Conservation (phyloP, 257 asterid species). For the Penstemon eatonii region DNA sequence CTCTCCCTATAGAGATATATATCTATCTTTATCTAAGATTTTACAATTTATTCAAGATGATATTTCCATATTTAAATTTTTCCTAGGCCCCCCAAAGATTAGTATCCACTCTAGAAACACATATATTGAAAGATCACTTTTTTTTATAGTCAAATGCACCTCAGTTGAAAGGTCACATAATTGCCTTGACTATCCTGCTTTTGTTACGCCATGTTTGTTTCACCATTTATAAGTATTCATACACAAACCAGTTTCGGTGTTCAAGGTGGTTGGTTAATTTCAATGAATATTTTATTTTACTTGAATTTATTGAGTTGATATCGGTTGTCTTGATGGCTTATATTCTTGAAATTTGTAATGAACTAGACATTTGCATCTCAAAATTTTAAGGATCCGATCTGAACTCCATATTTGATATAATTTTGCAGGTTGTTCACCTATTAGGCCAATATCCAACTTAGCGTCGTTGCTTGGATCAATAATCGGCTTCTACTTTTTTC, state of each 20-base stretch:
- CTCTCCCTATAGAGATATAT: too few species aligned
- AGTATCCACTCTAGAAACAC: background rate
- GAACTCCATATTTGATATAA: background rate
- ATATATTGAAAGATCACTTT: background rate
- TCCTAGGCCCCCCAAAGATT: too few species aligned
- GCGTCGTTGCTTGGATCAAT: slow-evolving; percentile 33
- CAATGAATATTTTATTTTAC: background rate
- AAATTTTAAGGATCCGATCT: background rate
- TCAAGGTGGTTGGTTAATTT: background rate
- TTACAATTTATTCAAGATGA: too few species aligned
- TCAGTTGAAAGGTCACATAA: too few species aligned
- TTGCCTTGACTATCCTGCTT: background rate
- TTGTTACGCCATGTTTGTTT: background rate
- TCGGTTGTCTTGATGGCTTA: background rate
- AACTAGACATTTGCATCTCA: background rate
- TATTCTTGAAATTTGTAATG: too few species aligned
- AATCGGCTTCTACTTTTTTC: slow-evolving; percentile 23
- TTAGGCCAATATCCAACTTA: slow-evolving; percentile 20
- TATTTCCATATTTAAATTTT: too few species aligned
- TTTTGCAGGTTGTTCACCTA: slow-evolving; percentile 39
- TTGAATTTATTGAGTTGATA: background rate
- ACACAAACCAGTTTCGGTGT: background rate
- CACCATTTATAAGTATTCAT: background rate
- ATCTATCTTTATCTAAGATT: too few species aligned
- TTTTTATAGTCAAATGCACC: too few species aligned